phyloP scores from a whole-genome alignment of 306 rosid genomes.

The Pterocarpus santalinus region DNA sequence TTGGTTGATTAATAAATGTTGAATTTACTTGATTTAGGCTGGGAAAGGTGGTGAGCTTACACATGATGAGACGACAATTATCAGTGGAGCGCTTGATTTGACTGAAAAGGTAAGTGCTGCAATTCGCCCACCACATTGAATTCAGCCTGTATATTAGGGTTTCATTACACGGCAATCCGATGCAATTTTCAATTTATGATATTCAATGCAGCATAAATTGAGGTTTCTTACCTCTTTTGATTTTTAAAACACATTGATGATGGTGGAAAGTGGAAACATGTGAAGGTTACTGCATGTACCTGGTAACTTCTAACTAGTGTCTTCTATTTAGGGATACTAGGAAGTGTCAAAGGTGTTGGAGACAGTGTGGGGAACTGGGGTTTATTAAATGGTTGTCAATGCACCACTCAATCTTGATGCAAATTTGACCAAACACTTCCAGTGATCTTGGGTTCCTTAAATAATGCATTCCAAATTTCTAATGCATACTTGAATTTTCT shows the following conservation, averaged over 20 bases:
- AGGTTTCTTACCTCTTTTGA: slow-evolving; percentile 37
- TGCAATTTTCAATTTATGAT: slow-evolving; percentile 33
- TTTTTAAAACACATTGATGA: slow-evolving; percentile 24
- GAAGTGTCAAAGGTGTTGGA: slow-evolving; percentile 4
- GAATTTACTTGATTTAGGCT: slow-evolving; percentile 61
- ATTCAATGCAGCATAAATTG: slow-evolving; percentile 35
- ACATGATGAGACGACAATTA: slow-evolving; percentile 96
- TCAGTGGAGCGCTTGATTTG: slow-evolving; percentile 97
- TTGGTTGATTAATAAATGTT: slow-evolving; percentile 11
- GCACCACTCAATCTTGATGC: slow-evolving; percentile 21
- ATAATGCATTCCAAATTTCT: background rate
- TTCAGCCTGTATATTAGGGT: slow-evolving; percentile 32
- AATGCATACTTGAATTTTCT: slow-evolving; percentile 25
- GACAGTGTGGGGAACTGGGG: background rate
- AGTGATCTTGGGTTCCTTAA: slow-evolving; percentile 23
- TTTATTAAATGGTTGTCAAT: slow-evolving; percentile 18
- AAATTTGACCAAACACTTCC: background rate
- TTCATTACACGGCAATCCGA: slow-evolving; percentile 26
- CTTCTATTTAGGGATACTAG: slow-evolving; percentile 14
- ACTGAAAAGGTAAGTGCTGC: slow-evolving; percentile 81
- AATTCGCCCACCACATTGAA: slow-evolving; percentile 22
- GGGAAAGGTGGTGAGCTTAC: slow-evolving; percentile 99
- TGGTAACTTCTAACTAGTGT: background rate
- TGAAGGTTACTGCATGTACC: slow-evolving; percentile 25
- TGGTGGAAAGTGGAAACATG: slow-evolving; percentile 33